These are phyloP conservation scores for Exutisphaerella laricina DNA, from an alignment of 2,329 filamentous ascomycete species.

Conservation along the genomic window DNA sequence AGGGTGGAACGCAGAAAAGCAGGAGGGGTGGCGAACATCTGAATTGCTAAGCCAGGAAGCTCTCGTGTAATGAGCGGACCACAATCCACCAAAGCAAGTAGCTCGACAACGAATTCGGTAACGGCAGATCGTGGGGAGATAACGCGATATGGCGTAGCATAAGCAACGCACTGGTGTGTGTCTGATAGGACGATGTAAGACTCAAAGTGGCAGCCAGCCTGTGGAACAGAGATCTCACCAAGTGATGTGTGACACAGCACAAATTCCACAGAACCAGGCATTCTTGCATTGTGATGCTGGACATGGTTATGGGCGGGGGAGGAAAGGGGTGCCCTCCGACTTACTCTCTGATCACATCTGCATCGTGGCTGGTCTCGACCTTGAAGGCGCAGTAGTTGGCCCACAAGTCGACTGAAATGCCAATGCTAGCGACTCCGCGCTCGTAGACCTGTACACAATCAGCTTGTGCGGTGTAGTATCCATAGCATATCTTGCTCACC, in stretches of 20 bases:
- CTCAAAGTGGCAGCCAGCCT: constrained; percentile 22
- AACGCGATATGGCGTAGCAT: neutral
- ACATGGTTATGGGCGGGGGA: constrained; percentile 27
- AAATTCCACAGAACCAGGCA: constrained; percentile 14
- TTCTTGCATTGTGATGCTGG: constrained; percentile 11
- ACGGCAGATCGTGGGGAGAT: too few relatives aligned
- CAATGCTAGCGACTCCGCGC: constrained; percentile 86
- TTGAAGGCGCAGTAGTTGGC: constrained; percentile 97
- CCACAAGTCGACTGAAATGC: constrained; percentile 93
- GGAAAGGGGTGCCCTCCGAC: constrained; percentile 64
- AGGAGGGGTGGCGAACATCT: constrained; percentile 31
- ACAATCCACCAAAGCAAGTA: constrained; percentile 11
- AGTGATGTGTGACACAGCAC: constrained; percentile 12
- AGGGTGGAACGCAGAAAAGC: constrained; percentile 30
- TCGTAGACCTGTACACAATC: constrained; percentile 69
- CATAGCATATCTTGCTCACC: constrained; percentile 49
- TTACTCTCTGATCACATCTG: constrained; percentile 99
- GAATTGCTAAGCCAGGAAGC: constrained; percentile 13
- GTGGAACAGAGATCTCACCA: constrained; percentile 30
- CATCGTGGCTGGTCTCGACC: constrained; percentile 91
- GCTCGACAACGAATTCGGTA: constrained; percentile 12
- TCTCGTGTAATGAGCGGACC: constrained; percentile 11
- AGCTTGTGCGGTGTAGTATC: constrained; percentile 27
- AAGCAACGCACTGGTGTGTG: constrained; percentile 10
- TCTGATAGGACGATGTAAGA: constrained; percentile 31